Base-by-base conservation (phyloP, 495 filamentous ascomycete genomes). In the Penicillium simplicissimum region DNA sequence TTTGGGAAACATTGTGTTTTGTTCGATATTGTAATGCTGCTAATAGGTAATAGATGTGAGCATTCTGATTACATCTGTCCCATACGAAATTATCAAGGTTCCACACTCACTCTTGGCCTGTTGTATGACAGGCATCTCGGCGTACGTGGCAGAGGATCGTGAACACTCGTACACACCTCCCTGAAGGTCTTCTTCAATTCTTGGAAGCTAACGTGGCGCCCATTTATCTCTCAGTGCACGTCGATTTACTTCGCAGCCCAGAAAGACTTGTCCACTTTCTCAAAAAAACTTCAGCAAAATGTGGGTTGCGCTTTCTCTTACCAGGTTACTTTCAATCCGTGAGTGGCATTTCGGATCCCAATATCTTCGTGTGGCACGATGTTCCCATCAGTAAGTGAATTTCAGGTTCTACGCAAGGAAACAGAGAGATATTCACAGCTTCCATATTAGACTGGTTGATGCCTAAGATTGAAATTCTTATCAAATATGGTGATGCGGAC, bases 21-120 rank as follows among this genome's bases (percentile, higher is more conserved):
- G 14, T 28, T 63, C 4, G 55, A 63, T 48, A 55, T 63, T 31
- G 25, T 63, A 13, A 25, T 63, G 4, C 59, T 63, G 61, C 55
- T 63, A 13, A 47, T 63, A 7, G 61, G 61, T 19, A 57, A 48
- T 53, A 63, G 36, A 52, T 55, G 56, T 58, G 14, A 13, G 37
- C 23, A 31, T 6, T 31, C 28, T 31, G 4, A 31, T 6, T 2
- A 57, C 21, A 25, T 11, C 42, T 11, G 4, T 43, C 13, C 15
- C 3, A n/a, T 1, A 47, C 8, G 3, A n/a, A 7, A 31, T 31
- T 31, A 7, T 31, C 28, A 31, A 31, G 23, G 23, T 25, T 25
- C 23, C 23, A 25, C 23, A 25, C 23, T 25, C 23, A 25, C 23
- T 25, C 23, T 25, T 3, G 23, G 23, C 23, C 23, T 25, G 23